These are phyloP conservation scores for Groenewaldozyma tartarivorans DNA, from an alignment of 805 yeast genomes.

Conservation along the genomic window DNA sequence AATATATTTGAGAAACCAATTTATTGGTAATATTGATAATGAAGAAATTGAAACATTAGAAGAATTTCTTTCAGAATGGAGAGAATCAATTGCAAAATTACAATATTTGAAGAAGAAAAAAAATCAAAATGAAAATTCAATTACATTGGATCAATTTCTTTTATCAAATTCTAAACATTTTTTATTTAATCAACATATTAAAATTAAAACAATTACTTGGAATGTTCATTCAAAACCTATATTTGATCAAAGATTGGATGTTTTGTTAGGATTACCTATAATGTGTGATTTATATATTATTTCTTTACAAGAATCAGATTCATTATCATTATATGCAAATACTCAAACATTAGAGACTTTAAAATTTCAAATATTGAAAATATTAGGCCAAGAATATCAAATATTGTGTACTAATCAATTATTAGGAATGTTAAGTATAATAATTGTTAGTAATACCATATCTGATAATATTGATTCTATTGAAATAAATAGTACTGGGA, in stretches of 20 bases:
- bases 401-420: conserved; percentile 39
- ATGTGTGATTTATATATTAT: conserved; percentile 29
- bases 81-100: conserved; percentile 19
- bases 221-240: conserved; percentile 23
- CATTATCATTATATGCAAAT: conserved; percentile 32
- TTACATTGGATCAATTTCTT: neutral
- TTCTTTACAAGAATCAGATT: conserved; percentile 43
- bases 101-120: conserved; percentile 11
- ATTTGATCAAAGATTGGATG: conserved; percentile 15
- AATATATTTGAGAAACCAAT: conserved; percentile 5
- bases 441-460: conserved; percentile 30
- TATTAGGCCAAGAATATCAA: conserved; percentile 24
- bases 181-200: conserved; percentile 14
- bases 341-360: conserved; percentile 22
- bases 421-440: conserved; percentile 42
- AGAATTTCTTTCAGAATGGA: conserved; percentile 24
- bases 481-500: conserved; percentile 38
- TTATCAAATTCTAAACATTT: conserved; percentile 1
- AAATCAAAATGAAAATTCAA: conserved; percentile 2
- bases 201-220: conserved; percentile 24
- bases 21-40: conserved; percentile 7
- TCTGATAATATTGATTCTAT: conserved; percentile 32
- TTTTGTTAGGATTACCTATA: conserved; percentile 14
- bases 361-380: conserved; percentile 16
- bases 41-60: conserved; percentile 15